These are phyloP conservation scores for Candida hungchunana DNA, from an alignment of 805 yeast genomes.

Conservation along the genomic window DNA sequence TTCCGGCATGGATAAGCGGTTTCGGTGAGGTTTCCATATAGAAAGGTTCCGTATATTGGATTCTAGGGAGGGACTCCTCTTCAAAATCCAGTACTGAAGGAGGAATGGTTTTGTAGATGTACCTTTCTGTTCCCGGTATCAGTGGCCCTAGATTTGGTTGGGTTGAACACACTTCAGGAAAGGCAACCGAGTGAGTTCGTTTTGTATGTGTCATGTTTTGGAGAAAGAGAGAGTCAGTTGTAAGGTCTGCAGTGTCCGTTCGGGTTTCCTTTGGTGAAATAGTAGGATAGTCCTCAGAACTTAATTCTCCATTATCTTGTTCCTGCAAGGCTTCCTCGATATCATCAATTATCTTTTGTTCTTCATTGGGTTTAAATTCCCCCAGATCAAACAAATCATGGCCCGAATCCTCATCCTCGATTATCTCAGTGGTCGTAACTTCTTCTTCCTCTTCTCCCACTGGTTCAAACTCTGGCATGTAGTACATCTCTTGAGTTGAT, in stretches of 20 bases:
- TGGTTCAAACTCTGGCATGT: constrained; percentile 20
- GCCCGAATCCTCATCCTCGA: constrained; percentile 5
- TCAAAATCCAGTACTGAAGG: constrained; percentile 38
- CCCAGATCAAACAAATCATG: constrained; percentile 1
- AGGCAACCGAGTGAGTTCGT: constrained; percentile 9
- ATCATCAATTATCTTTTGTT: constrained; percentile 4
- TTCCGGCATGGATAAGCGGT: constrained; percentile 67
- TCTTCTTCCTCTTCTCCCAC: constrained; percentile 7
- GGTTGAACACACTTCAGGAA: neutral
- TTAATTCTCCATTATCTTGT: too few species aligned
- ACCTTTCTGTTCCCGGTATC: constrained; percentile 1
- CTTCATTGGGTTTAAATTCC: neutral
- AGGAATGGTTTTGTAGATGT: constrained; percentile 11
- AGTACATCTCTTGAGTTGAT: constrained; percentile 28
- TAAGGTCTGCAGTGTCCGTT: neutral
- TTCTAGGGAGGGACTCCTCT: constrained; percentile 41
- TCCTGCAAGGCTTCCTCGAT: constrained; percentile 4
- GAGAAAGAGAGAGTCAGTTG: constrained; percentile 11
- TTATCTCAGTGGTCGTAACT: constrained; percentile 7
- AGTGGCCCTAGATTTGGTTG: constrained; percentile 1
- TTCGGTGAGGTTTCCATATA: constrained; percentile 47
- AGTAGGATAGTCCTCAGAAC: too few species aligned
- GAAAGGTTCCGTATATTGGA: constrained; percentile 59
- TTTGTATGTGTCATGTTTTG: too few species aligned
- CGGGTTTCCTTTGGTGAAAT: too few species aligned